These are phyloP conservation scores for Saraca asoca DNA, from an alignment of 331 rosid species.

Conservation along the genomic window DNA sequence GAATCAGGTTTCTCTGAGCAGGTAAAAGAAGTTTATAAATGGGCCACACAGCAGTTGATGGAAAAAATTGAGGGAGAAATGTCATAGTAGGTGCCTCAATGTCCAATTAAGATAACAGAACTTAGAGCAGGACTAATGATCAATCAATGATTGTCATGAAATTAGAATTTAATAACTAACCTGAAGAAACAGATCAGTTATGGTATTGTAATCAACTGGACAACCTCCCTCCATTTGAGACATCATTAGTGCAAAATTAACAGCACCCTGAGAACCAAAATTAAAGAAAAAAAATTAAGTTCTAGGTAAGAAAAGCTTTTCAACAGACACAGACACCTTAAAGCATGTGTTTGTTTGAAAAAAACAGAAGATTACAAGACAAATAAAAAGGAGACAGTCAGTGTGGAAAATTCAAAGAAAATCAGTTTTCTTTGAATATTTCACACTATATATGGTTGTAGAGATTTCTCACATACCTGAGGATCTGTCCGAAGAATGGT, in stretches of 20 bases:
- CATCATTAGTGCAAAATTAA: conserved; percentile 98
- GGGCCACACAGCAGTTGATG: conserved; percentile 11
- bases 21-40: conserved; percentile 26
- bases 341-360: not conserved
- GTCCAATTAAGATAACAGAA: conserved; percentile 7
- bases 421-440: conserved; percentile 14
- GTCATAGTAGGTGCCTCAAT: no score
- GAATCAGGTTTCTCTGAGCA: conserved; percentile 87
- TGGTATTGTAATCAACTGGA: conserved; percentile 96
- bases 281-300: not conserved
- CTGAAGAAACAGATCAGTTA: conserved; percentile 98
- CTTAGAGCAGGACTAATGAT: no score
- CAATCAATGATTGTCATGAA: no score
- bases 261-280: conserved; percentile 83
- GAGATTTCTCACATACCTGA: conserved; percentile 57
- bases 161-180: conserved; percentile 36
- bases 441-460: conserved; percentile 8
- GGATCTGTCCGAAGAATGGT: conserved; percentile 97
- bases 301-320: no score
- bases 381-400: not conserved
- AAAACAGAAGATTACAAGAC: conserved; percentile 22
- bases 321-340: no score
- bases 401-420: not conserved
- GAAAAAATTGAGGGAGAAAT: conserved; percentile 8
- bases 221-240: conserved; percentile 99